phyloP scores from a whole-genome alignment of 179 eudicot species.

The Beta macrorhiza region DNA sequence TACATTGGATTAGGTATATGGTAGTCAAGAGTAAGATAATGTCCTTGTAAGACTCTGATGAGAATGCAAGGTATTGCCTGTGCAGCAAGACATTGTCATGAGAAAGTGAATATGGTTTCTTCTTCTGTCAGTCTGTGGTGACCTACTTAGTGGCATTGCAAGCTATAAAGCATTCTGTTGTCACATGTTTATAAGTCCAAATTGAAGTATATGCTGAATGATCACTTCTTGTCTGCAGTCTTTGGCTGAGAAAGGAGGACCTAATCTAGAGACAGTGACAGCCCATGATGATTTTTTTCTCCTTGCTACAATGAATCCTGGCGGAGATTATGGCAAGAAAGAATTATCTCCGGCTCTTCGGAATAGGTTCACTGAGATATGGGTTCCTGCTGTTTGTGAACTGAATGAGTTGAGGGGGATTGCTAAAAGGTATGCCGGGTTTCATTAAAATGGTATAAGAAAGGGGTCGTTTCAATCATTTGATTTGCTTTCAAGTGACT shows the following conservation, averaged over 20 bases:
- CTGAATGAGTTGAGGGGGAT: conserved; percentile 69
- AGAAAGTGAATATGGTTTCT: neutral
- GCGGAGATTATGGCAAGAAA: conserved; percentile 97
- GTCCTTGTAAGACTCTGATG: neutral
- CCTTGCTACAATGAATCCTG: conserved; percentile 99
- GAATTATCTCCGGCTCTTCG: conserved; percentile 98
- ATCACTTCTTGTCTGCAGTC: conserved; percentile 42
- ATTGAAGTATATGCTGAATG: neutral
- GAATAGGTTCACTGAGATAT: conserved; percentile 94
- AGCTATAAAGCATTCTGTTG: neutral
- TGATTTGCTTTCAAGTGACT: conserved; percentile 4
- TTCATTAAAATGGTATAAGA: neutral
- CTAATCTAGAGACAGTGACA: conserved; percentile 61
- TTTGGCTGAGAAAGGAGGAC: conserved; percentile 96
- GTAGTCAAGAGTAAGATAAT: neutral
- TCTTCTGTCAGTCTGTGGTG: neutral
- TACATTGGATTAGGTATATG: neutral
- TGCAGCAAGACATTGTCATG: neutral
- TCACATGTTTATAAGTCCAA: neutral
- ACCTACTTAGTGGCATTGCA: neutral
- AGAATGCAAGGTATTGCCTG: neutral
- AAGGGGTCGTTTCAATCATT: neutral
- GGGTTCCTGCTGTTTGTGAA: conserved; percentile 89
- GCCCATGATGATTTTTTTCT: conserved; percentile 85
- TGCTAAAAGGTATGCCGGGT: conserved; percentile 56